phyloP scores from a whole-genome alignment of 768 basidiomycete species.

The Aureoboletus auriporus region DNA sequence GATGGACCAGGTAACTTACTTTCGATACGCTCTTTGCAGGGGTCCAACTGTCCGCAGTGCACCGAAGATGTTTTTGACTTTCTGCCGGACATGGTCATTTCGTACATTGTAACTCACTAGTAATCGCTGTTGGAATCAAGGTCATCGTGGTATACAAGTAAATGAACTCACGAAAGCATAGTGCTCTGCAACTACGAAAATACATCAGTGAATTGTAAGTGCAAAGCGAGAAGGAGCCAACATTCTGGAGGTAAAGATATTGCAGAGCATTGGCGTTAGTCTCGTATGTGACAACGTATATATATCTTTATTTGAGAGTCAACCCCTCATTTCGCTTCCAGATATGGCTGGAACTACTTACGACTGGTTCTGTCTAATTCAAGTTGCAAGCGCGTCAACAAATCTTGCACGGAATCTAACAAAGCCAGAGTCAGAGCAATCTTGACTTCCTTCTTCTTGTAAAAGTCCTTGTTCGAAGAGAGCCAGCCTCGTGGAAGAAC shows the following conservation, averaged over 20 bases:
- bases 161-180: slow-evolving; percentile 43
- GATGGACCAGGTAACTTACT: not conserved
- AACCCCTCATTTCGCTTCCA: not conserved
- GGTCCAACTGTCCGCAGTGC: slow-evolving; percentile 2
- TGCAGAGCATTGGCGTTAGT: slow-evolving; percentile 22
- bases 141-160: not conserved
- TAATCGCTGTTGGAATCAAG: not conserved
- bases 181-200: slow-evolving; percentile 38
- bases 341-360: slow-evolving; percentile 8
- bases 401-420: slow-evolving; percentile 14
- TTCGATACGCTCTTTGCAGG: slow-evolving; percentile 8
- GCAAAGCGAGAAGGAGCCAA: slow-evolving; percentile 23
- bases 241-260: slow-evolving; percentile 47
- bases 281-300: slow-evolving; percentile 8
- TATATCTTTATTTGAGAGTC: not conserved
- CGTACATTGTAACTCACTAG: slow-evolving; percentile 27
- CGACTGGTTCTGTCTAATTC: slow-evolving; percentile 27
- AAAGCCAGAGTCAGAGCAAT: slow-evolving; percentile 39
- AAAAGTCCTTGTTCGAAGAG: slow-evolving; percentile 15
- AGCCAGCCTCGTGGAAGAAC: slow-evolving; percentile 57
- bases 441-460: slow-evolving; percentile 4
- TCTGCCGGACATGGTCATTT: not conserved
- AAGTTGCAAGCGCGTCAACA: slow-evolving; percentile 29
- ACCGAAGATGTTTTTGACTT: slow-evolving; percentile 8
- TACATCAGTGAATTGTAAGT: not conserved